Conservation (phyloP, 78 protist genomes). For the Dictyostelium intermedium region DNA sequence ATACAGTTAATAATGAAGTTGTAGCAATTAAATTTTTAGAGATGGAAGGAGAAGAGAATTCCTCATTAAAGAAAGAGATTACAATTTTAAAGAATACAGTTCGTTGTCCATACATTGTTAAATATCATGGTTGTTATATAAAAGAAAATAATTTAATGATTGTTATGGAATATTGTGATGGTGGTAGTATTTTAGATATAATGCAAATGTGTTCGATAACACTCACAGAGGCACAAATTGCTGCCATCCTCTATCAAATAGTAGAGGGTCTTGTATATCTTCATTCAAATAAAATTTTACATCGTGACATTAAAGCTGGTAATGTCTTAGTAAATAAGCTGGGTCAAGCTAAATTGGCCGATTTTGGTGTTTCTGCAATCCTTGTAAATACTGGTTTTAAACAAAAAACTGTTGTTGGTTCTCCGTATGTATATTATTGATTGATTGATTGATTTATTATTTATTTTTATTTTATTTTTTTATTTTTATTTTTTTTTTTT, state of each 20-base stretch:
- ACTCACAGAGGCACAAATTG: constrained; percentile 55
- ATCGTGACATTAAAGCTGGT: constrained; percentile 89
- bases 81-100: constrained; percentile 76
- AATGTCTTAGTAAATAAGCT: constrained; percentile 73
- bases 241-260: constrained; percentile 60
- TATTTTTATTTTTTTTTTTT: neutral
- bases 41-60: constrained; percentile 79
- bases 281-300: constrained; percentile 78
- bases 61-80: constrained; percentile 65
- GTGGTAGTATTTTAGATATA: constrained; percentile 79
- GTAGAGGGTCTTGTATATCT: constrained; percentile 84
- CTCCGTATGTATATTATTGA: constrained; percentile 78
- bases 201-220: constrained; percentile 72
- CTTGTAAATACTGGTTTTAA: constrained; percentile 71
- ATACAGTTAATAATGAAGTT: constrained; percentile 40
- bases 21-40: constrained; percentile 83
- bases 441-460: no score
- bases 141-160: constrained; percentile 80
- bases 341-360: constrained; percentile 81
- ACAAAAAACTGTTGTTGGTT: constrained; percentile 82
- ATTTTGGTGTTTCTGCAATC: constrained; percentile 83
- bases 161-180: constrained; percentile 85
- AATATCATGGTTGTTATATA: constrained; percentile 83
- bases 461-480: neutral
- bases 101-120: constrained; percentile 70